Evolutionary conservation across 306 rosid genomes (phyloP).

Genomic region (Rosa persica): DNA sequence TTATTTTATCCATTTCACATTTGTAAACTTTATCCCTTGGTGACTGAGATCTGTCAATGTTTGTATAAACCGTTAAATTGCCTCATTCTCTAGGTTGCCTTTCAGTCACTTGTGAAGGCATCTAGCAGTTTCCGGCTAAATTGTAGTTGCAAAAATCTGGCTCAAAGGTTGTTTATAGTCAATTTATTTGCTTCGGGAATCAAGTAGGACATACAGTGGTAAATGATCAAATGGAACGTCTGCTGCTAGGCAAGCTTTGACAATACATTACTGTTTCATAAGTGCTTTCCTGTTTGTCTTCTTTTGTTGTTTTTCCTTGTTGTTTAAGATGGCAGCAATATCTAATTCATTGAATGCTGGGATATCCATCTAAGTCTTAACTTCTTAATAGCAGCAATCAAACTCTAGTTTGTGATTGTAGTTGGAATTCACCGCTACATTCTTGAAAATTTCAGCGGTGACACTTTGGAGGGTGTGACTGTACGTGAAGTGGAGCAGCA

Average conservation of each 20-base stretch:
- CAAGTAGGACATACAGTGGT: background rate
- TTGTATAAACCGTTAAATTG: background rate
- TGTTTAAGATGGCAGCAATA: background rate
- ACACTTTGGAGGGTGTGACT: slow-evolving; percentile 43
- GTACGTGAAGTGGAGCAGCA: slow-evolving; percentile 65
- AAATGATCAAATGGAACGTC: background rate
- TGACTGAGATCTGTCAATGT: background rate
- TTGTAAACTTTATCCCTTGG: background rate
- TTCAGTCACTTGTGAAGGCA: background rate
- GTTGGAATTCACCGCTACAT: slow-evolving; percentile 79
- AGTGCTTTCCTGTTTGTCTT: slow-evolving; percentile 6
- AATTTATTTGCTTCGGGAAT: background rate
- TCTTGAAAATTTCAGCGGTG: slow-evolving; percentile 58
- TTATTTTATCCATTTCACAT: background rate
- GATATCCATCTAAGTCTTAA: background rate
- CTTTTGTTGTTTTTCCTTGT: background rate
- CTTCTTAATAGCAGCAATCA: background rate
- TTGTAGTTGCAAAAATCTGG: background rate
- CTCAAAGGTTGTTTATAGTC: background rate
- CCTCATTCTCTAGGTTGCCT: slow-evolving; percentile 5
- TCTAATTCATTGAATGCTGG: background rate
- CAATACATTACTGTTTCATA: background rate
- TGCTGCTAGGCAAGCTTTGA: background rate
- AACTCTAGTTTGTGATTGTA: slow-evolving; percentile 23
- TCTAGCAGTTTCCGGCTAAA: background rate